Evolutionary conservation across 352 stramenopile species (phyloP), one percentile per base, ranked within the genome.

Genomic region (Halophytophthora polymorphica): DNA sequence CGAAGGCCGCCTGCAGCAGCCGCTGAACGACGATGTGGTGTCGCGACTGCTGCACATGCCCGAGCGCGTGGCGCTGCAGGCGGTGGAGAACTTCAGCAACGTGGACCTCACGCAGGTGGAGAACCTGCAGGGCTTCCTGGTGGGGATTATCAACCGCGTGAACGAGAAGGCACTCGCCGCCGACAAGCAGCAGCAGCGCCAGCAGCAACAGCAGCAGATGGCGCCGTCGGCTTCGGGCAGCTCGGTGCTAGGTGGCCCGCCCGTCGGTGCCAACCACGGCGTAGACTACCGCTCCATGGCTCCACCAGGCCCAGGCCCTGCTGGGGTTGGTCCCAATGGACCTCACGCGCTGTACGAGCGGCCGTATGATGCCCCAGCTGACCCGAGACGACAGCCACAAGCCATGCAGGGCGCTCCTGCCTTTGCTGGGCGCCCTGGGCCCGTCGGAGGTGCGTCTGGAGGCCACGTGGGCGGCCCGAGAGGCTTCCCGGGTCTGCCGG

Each of bases 61-160:
- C 0, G 83, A 91, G 47, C 65, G 67, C 22, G 66, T 86, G 21
- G 80, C 83, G 13, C 12, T 89, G 21, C 67, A 67, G 11, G 83
- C 77, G 2, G 77, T 91, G 1, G 78, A 89, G 34, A 93, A 91
- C 45, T 87, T 93, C 40, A 84, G 65, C 65, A 85, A 84, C 47
- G 73, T 80, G 25, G 80, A 93, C 62, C 52, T 90, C 11, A 59
- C 73, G n/a, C 73, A 86, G 28, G 71, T 93, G 28, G 66, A 73
- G n/a, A 90, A 90, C 53, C 45, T 91, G 21, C 73, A 91, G 51
- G 78, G 78, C 13, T 93, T 93, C 56, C 64, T 93, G 2, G 76
- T 91, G 4, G 83, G 83, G 22, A 93, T 93, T 47, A 89, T 93
- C 62, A 91, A 89, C 44, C 80, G 80, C 39, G 77, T 91, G 11